Evolutionary conservation across 495 filamentous ascomycete genomes (phyloP).

Genomic region (Neurospora terricola): DNA sequence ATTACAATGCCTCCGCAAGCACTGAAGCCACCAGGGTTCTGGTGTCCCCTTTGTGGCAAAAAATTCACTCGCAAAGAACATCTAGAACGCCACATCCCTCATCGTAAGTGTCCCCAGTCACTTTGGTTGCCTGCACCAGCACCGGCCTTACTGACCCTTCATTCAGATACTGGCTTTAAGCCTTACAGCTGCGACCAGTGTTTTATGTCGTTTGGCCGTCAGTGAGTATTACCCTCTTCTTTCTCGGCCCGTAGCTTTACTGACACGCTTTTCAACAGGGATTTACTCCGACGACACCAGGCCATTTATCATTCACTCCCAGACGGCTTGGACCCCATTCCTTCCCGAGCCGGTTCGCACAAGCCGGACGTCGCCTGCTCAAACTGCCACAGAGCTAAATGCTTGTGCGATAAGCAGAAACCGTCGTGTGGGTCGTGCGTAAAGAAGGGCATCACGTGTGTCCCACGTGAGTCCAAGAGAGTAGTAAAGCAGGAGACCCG

Average conservation of each 20-base stretch:
- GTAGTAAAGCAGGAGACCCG: background rate
- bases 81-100: constrained; percentile 52
- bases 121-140: background rate
- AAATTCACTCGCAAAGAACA: constrained; percentile 58
- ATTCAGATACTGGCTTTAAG: constrained; percentile 54
- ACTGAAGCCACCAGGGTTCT: constrained; percentile 17
- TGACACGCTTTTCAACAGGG: constrained; percentile 30
- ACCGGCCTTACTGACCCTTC: constrained; percentile 12
- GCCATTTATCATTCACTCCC: constrained; percentile 32
- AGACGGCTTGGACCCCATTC: background rate
- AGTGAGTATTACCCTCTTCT: constrained; percentile 28
- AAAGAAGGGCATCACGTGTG: constrained; percentile 26
- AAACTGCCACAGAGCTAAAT: constrained; percentile 52
- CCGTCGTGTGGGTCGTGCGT: constrained; percentile 49
- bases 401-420: constrained; percentile 57
- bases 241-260: background rate
- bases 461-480: background rate
- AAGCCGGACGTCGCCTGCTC: constrained; percentile 40
- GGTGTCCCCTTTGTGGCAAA: constrained; percentile 54
- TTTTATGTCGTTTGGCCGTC: constrained; percentile 51
- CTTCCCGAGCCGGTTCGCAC: background rate
- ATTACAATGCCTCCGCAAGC: background rate
- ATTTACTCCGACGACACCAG: constrained; percentile 50
- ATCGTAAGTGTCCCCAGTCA: constrained; percentile 34
- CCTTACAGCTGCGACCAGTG: constrained; percentile 50